Base-by-base conservation (phyloP, 352 stramenopile species). In the Phytophthora uliginosa region DNA sequence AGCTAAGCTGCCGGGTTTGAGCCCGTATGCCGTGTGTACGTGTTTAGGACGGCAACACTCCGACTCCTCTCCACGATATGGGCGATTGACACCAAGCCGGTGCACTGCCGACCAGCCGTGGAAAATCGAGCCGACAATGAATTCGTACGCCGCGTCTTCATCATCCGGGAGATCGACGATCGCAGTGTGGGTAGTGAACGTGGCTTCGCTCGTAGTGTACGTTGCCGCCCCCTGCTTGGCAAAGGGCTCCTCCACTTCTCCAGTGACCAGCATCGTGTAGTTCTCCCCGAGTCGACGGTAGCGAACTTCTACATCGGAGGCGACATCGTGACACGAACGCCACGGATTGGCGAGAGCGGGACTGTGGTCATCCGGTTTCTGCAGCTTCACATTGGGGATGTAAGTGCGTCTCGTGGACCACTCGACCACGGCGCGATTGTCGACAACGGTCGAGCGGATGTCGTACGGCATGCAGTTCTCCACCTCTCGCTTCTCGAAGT, bases 381-480 rank as follows among this genome's bases (percentile, higher is more conserved):
- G 74, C 50, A 86, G 78, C 47, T 78, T 70, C 22, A 95, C 84
- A n/a, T 88, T 91, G 51, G 57, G 77, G 55, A 95, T 90, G 64
- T 93, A 94, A 7, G 88, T 93, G 47, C 89, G 78, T 33, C 82
- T 77, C 45, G 87, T 94, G 31, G 81, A 71, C 86, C 89, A 96
- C 71, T 94, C 85, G 24, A 96, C 76, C 2, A 93, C 77, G 5
- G 75, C 86, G 17, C 77, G 76, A 8, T 63, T 67, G 47, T 78
- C 84, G 17, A 93, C 56, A 18, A 88, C 64, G 56, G 88, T 91
- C 50, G 87, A 95, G 45, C 80, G 82, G 40, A 96, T 89, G 73
- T 93, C 81, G 75, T 91, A 90, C 15, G 87, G 89, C 64, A 93
- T 86, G 71, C 87, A 96, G 77, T 96, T 96, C 71, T 96, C 89